A percentile compares a stretch with the other conserved stretches of the same genome.
Conservation (phyloP, 2,329 filamentous ascomycete genomes). For the Aspergillus carbonarius region DNA sequence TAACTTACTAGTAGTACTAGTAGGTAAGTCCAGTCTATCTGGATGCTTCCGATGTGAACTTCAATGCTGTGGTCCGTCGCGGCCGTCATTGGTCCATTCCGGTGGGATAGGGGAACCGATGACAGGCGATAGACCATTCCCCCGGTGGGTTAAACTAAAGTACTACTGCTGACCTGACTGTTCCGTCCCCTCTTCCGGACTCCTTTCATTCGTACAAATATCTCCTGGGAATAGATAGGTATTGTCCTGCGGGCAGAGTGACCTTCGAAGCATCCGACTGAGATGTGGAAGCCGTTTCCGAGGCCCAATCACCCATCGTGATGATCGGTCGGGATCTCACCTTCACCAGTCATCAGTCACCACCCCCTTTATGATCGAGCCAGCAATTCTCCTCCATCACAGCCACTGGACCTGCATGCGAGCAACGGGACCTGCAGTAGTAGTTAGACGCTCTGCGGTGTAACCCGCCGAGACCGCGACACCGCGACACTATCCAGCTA, state of each 20-base stretch:
- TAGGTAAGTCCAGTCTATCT: not conserved
- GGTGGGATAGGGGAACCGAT: conserved; percentile 6
- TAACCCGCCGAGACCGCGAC: conserved; percentile 11
- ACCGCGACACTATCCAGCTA: not conserved
- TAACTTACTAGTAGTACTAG: not conserved
- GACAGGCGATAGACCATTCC: not conserved
- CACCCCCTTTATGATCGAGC: not conserved
- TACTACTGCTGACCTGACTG: no score
- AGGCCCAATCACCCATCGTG: not conserved
- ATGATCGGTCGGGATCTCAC: not conserved
- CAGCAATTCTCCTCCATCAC: not conserved
- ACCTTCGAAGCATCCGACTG: not conserved
- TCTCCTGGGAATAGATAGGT: not conserved
- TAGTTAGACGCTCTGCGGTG: conserved; percentile 13
- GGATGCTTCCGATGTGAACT: not conserved
- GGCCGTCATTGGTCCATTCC: not conserved
- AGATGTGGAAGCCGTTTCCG: not conserved
- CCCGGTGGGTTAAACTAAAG: not conserved
- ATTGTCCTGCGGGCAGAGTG: not conserved
- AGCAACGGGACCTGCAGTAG: conserved; percentile 18
- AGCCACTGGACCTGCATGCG: conserved; percentile 11
- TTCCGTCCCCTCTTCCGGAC: not conserved
- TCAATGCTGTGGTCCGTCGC: not conserved
- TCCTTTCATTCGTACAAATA: not conserved
- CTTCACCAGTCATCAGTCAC: not conserved